phyloP scores from a whole-genome alignment of 2,329 filamentous ascomycete genomes.

The Cytospora paraplurivora region DNA sequence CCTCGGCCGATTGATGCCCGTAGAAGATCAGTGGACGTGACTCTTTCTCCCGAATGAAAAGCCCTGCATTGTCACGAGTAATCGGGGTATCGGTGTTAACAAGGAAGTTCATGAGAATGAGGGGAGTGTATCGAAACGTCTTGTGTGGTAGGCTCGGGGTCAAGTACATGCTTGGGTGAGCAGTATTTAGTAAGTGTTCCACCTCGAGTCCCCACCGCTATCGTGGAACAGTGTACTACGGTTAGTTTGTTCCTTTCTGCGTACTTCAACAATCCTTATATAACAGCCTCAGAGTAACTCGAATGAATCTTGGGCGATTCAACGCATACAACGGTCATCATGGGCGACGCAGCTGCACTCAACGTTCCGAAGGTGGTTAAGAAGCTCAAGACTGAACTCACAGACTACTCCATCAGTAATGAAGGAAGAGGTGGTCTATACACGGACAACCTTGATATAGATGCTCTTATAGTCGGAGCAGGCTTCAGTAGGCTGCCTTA shows the following conservation, averaged over 20 bases:
- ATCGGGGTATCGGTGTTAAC: background rate
- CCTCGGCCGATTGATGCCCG: background rate
- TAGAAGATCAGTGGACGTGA: too few relatives aligned
- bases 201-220: background rate
- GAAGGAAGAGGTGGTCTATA: conserved; percentile 42
- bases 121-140: background rate
- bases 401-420: conserved; percentile 41
- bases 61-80: background rate
- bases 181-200: too few relatives aligned
- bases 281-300: too few relatives aligned
- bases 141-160: background rate
- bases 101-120: background rate
- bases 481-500: conserved; percentile 43
- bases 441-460: conserved; percentile 46
- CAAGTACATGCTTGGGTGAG: background rate
- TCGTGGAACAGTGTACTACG: background rate
- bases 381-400: conserved; percentile 46
- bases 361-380: conserved; percentile 31
- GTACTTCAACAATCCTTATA: background rate
- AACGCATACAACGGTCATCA: conserved; percentile 23
- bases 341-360: conserved; percentile 28
- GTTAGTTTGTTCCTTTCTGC: background rate
- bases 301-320: background rate
- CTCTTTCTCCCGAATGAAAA: background rate
- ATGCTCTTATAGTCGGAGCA: conserved; percentile 48